A percentile compares a stretch with the other conserved stretches of the same genome.
Evolutionary conservation across 108 stramenopile genomes (phyloP).

Genomic region (Skeletonema menzelii): DNA sequence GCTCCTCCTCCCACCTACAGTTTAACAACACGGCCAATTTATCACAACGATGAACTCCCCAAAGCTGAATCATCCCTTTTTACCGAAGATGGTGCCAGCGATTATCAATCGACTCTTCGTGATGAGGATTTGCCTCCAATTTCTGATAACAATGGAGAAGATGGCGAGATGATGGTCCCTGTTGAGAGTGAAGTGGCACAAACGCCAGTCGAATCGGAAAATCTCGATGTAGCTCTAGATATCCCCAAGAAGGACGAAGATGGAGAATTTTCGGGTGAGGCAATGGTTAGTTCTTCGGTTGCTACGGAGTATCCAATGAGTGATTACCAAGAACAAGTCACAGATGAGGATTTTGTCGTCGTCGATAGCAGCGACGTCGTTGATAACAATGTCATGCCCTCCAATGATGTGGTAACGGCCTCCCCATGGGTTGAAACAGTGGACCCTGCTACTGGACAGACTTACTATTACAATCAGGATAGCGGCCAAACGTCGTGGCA

Average conservation of each 20-base stretch:
- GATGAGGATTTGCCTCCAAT: slow-evolving; percentile 31
- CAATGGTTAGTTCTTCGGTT: slow-evolving; percentile 15
- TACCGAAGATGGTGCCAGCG: slow-evolving; percentile 36
- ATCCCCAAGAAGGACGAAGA: neutral
- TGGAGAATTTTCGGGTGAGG: neutral
- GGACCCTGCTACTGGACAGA: slow-evolving; percentile 60
- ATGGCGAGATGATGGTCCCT: neutral
- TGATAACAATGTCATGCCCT: neutral
- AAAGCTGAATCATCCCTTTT: slow-evolving; percentile 24
- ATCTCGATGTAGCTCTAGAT: neutral
- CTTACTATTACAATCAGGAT: slow-evolving; percentile 80
- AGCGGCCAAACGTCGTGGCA: slow-evolving; percentile 85
- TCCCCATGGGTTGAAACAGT: slow-evolving; percentile 53
- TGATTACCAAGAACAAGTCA: slow-evolving; percentile 14
- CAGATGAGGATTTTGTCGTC: neutral
- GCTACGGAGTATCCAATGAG: slow-evolving; percentile 16
- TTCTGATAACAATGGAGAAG: neutral
- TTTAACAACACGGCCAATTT: slow-evolving; percentile 11
- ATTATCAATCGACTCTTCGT: slow-evolving; percentile 23
- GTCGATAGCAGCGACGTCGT: neutral
- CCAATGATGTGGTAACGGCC: neutral
- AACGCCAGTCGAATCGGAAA: neutral
- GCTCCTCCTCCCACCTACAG: slow-evolving; percentile 21
- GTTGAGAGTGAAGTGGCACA: neutral
- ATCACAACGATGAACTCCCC: slow-evolving; percentile 1